Conservation (phyloP, 2,329 filamentous ascomycete genomes). For the Calonectria honghensis region DNA sequence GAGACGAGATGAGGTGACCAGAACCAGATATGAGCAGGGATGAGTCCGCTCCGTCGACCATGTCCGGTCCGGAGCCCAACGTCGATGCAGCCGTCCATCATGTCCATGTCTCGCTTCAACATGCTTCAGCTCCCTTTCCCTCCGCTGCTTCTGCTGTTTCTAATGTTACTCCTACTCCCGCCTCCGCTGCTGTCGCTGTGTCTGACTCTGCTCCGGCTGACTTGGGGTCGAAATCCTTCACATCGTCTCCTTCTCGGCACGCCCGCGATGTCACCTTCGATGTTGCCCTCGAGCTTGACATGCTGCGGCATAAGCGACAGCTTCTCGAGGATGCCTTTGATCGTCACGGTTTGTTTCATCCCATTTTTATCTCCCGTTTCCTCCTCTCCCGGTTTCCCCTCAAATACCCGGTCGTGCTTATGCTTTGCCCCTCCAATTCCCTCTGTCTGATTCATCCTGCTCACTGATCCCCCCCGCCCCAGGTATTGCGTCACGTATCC, state of each 20-base stretch:
- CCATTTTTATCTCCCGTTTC: conserved; percentile 37
- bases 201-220: conserved; percentile 59
- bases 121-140: conserved; percentile 49
- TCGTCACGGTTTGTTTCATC: conserved; percentile 66
- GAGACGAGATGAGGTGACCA: conserved; percentile 57
- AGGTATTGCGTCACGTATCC: conserved; percentile 59
- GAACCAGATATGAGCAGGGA: conserved; percentile 57
- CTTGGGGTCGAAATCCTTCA: conserved; percentile 70
- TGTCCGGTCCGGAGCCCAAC: conserved; percentile 57
- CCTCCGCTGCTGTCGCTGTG: conserved; percentile 8
- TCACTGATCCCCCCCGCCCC: conserved; percentile 43
- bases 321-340: conserved; percentile 69
- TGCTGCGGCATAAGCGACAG: conserved; percentile 74
- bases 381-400: conserved; percentile 38
- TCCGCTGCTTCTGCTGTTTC: conserved; percentile 20
- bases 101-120: conserved; percentile 66
- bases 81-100: conserved; percentile 58
- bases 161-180: conserved; percentile 10
- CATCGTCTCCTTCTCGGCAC: conserved; percentile 68
- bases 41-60: conserved; percentile 57
- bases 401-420: conserved; percentile 29
- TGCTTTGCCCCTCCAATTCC: conserved; percentile 33
- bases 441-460: conserved; percentile 38
- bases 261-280: conserved; percentile 68
- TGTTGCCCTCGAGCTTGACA: conserved; percentile 69